Evolutionary conservation across 2,329 filamentous ascomycete species (phyloP), one percentile per base, ranked within the genome.

Genomic region (Onygena corvina): DNA sequence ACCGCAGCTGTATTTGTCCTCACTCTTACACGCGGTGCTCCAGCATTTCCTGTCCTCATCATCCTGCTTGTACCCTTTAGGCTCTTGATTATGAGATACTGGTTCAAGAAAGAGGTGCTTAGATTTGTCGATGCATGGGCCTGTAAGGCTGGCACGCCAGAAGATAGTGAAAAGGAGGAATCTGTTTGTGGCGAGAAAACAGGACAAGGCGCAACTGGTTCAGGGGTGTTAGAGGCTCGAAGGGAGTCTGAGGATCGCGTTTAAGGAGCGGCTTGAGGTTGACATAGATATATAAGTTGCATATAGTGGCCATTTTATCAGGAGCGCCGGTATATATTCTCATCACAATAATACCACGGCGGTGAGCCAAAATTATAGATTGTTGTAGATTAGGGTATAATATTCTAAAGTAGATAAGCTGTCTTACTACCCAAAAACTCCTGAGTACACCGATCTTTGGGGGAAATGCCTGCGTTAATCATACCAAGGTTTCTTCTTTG

Each of bases 31-130:
- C 71, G 75, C n/a, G 79, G 73, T 0, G 78, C 78, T 0, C 77
- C 78, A 0, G 77, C 73, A 0, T 83, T 83, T 54, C 79, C 80
- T 1, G 64, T 83, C 5, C 71, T 82, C 21, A 80, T 83, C 52
- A 76, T 82, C 48, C 70, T 74, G 4, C 61, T 82, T n/a, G 79
- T 83, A 1, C 80, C 80, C 0, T 67, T 80, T n/a, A 67, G 80
- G 8, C 60, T 83, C 6, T 65, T 74, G 12, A 48, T 80, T 9
- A 81, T 83, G 77, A 78, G 76, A 51, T 69, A 63, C 46, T 65
- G 80, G 49, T 83, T 79, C 79, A 70, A 68, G 14, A 68, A 71
- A 38, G 76, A 81, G 54, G 77, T 76, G 5, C 66, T 83, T 45
- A 58, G 69, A 31, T 71, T 70, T 57, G 72, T 75, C 29, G 72